A percentile compares a stretch with the other conserved stretches of the same genome.
phyloP scores from a whole-genome alignment of 2,329 filamentous ascomycete genomes.

The Arthrobotrys conoides region DNA sequence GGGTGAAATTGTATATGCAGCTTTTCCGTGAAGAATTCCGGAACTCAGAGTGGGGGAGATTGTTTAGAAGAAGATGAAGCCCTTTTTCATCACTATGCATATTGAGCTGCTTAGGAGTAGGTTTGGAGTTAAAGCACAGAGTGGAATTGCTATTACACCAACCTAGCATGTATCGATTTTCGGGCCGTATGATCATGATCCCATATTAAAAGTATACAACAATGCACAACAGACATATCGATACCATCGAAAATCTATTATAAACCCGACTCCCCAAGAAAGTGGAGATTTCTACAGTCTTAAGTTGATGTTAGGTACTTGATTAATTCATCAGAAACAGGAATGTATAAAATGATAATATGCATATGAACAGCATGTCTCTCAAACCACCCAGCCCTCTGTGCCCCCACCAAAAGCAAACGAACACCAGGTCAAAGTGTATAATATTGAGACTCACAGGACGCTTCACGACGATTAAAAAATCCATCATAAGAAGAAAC shows the following conservation, averaged over 20 bases:
- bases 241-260: too few relatives aligned
- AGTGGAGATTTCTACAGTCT: too few relatives aligned
- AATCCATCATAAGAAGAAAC: conserved; percentile 5
- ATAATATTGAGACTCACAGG: conserved; percentile 30
- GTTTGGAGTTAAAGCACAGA: background rate
- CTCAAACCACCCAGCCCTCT: conserved; percentile 39
- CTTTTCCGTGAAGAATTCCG: conserved; percentile 56
- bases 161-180: too few relatives aligned
- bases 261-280: too few relatives aligned
- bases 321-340: background rate
- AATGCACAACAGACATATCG: too few relatives aligned
- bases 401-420: conserved; percentile 30
- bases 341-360: background rate
- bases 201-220: too few relatives aligned
- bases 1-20: conserved; percentile 34
- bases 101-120: background rate
- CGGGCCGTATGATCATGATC: too few relatives aligned
- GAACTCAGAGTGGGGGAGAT: conserved; percentile 56
- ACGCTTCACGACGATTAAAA: background rate
- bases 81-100: background rate
- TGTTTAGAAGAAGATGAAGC: conserved; percentile 44
- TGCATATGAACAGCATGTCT: conserved; percentile 18
- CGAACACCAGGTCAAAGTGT: conserved; percentile 23
- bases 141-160: too few relatives aligned
- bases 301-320: too few relatives aligned